Evolutionary conservation across 2,329 filamentous ascomycete species (phyloP).

Genomic region (Hypoxylon sp.): DNA sequence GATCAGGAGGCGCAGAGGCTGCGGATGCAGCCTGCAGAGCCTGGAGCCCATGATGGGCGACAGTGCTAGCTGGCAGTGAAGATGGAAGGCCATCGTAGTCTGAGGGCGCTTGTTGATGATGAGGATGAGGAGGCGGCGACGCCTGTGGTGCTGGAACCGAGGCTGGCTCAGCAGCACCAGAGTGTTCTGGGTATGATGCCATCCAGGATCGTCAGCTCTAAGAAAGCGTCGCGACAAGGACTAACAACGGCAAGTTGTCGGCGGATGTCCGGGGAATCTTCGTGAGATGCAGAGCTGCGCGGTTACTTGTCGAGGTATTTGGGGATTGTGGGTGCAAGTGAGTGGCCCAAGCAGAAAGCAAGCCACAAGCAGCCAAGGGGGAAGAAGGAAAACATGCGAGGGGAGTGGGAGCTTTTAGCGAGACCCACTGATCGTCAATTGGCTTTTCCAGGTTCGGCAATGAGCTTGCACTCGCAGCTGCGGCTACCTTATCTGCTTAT

Average conservation of each 20-base stretch:
- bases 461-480: constrained; percentile 1
- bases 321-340: constrained; percentile 18
- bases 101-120: constrained; percentile 6
- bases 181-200: constrained; percentile 47
- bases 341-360: neutral
- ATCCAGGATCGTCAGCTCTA: constrained; percentile 33
- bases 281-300: constrained; percentile 44
- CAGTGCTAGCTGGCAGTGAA: constrained; percentile 39
- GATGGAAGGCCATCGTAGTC: constrained; percentile 43
- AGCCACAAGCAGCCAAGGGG: no score
- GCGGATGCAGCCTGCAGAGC: constrained; percentile 50
- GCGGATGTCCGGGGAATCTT: constrained; percentile 52
- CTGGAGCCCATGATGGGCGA: constrained; percentile 51
- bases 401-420: constrained; percentile 12
- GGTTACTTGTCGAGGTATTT: constrained; percentile 11
- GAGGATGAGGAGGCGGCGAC: constrained; percentile 16
- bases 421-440: constrained; percentile 19
- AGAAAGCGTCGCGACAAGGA: constrained; percentile 23
- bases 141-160: constrained; percentile 23
- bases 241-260: constrained; percentile 49
- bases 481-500: neutral
- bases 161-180: constrained; percentile 26
- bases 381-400: constrained; percentile 18
- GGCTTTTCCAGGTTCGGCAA: constrained; percentile 1
- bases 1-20: constrained; percentile 37